These are phyloP conservation scores for Eucalyptus decipiens DNA, from an alignment of 345 rosid genomes.

Conservation along the genomic window DNA sequence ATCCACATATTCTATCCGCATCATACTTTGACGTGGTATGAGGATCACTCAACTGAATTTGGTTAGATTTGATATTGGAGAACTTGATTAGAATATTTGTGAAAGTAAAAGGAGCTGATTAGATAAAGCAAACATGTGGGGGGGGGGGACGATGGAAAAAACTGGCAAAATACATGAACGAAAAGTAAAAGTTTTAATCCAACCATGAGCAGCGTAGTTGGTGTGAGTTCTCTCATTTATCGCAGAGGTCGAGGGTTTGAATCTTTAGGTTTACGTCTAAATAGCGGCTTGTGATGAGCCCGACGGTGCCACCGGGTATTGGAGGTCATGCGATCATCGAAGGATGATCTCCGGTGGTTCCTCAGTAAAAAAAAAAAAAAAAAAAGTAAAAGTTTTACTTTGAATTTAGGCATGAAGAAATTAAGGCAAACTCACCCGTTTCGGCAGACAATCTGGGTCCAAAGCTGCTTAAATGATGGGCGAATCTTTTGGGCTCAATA, in stretches of 20 bases:
- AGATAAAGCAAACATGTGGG: background rate
- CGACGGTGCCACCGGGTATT: too few species aligned
- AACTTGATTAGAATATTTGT: background rate
- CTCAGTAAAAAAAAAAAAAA: too few species aligned
- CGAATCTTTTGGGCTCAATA: background rate
- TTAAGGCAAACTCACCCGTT: background rate
- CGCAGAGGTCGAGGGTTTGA: too few species aligned
- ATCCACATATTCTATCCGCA: background rate
- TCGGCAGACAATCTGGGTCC: background rate
- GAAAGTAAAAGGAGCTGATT: background rate
- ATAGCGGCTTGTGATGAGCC: too few species aligned
- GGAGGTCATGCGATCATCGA: too few species aligned
- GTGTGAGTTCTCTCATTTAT: too few species aligned
- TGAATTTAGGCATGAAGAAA: background rate
- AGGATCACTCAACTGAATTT: background rate
- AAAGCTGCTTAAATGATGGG: background rate
- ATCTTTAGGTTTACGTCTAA: too few species aligned
- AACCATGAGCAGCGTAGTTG: too few species aligned
- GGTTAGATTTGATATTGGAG: background rate
- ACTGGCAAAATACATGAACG: background rate
- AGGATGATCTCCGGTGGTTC: too few species aligned
- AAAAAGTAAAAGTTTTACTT: background rate
- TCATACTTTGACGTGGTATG: background rate
- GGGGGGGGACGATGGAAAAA: background rate
- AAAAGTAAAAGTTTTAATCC: background rate